phyloP scores from a whole-genome alignment of 495 filamentous ascomycete species.

The Arthonia radiata region DNA sequence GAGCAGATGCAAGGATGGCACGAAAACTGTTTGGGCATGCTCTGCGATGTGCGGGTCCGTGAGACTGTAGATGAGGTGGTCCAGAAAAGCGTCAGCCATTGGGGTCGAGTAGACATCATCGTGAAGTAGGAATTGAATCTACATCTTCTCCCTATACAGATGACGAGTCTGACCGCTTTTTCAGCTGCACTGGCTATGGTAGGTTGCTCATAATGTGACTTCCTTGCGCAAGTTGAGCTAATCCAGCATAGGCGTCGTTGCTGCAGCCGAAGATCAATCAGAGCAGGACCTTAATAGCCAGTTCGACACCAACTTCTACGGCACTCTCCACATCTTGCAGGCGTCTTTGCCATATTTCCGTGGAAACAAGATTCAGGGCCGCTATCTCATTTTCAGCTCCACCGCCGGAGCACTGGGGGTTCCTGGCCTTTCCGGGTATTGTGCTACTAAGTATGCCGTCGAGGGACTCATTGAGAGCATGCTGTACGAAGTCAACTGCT shows the following conservation, averaged over 20 bases:
- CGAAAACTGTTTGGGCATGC: conserved; percentile 40
- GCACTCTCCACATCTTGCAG: conserved; percentile 80
- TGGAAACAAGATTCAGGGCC: conserved; percentile 33
- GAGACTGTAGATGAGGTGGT: conserved; percentile 52
- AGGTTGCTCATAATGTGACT: conserved; percentile 3
- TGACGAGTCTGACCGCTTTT: not conserved
- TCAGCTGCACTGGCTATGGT: conserved; percentile 46
- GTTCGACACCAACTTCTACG: conserved; percentile 93
- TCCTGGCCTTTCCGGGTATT: conserved; percentile 70
- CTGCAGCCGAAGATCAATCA: conserved; percentile 89
- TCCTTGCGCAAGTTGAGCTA: conserved; percentile 1
- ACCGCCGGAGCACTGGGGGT: conserved; percentile 76
- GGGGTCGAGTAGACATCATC: conserved; percentile 67
- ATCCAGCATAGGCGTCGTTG: conserved; percentile 48
- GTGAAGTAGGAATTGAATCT: conserved; percentile 31
- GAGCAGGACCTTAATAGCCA: conserved; percentile 85
- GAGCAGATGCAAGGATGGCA: conserved; percentile 45
- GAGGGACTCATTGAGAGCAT: conserved; percentile 89
- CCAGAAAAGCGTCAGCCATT: conserved; percentile 38
- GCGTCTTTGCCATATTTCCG: conserved; percentile 76
- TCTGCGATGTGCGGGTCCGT: conserved; percentile 74
- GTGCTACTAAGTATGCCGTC: conserved; percentile 87
- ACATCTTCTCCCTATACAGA: not conserved
- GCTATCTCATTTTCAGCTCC: conserved; percentile 83
- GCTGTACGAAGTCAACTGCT: conserved; percentile 79